Conservation (phyloP, 345 rosid genomes). For the Ailanthus altissimus region DNA sequence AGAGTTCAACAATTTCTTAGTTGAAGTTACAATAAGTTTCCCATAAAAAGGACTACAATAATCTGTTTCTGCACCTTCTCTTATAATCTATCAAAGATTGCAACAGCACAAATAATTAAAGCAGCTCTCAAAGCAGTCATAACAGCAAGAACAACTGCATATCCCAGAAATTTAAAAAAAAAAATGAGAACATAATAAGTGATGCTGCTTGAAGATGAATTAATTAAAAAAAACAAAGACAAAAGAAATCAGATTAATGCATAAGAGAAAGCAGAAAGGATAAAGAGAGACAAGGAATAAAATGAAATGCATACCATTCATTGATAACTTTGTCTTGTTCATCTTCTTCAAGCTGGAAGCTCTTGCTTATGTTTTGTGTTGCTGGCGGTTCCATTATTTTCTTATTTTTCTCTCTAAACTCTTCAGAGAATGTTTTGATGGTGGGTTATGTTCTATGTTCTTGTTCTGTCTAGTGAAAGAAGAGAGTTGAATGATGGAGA, state of each 20-base stretch:
- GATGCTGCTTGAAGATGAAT: neutral
- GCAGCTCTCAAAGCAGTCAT: conserved; percentile 43
- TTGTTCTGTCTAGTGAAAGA: neutral
- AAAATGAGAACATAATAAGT: neutral
- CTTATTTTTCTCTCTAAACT: neutral
- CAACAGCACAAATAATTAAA: conserved; percentile 44
- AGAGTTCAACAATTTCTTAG: neutral
- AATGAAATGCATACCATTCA: conserved; percentile 33
- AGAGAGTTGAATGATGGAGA: neutral
- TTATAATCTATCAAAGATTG: conserved; percentile 7
- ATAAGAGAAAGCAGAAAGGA: neutral
- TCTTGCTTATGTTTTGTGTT: conserved; percentile 35
- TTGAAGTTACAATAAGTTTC: neutral
- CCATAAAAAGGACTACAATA: neutral
- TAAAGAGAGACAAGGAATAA: neutral
- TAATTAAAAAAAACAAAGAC: too few relatives aligned
- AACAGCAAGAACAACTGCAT: conserved; percentile 59
- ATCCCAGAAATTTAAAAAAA: neutral
- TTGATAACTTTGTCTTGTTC: conserved; percentile 36
- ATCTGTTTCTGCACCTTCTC: neutral
- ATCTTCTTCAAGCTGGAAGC: conserved; percentile 36
- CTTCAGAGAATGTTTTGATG: neutral
- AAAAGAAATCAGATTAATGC: neutral
- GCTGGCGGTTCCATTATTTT: conserved; percentile 47
- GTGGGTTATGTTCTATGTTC: neutral